Base-by-base conservation (phyloP, 23 red algal species). In the Gracilaria gracilis region DNA sequence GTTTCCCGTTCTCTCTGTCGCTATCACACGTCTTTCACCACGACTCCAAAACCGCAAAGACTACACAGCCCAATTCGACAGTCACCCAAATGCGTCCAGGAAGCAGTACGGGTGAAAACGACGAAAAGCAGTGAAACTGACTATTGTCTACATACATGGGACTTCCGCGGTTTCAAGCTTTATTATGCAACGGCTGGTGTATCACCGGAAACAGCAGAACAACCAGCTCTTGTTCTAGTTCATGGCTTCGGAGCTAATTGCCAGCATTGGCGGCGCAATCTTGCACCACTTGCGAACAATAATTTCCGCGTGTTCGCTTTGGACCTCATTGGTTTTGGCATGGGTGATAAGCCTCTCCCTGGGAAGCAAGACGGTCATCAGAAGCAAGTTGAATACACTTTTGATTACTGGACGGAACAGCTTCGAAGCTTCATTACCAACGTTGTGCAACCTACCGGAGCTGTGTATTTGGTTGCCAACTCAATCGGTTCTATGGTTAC, bases 191-290 rank as follows among this genome's bases (percentile, higher is more conserved):
- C 37, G n/a, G 58, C 89, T 48, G 64, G 48, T 64, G 58, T 42
- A 20, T 51, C 53, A 0, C 12, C 54, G 21, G 6, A 57, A 59
- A 51, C 46, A 11, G 29, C 66, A 17, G 34, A 59, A 35, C 50
- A 29, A 3, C 89, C 95, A 23, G 58, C 93, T 23, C 29, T 95
- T 16, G 47, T 99, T 71, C 93, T 95, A 39, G 91, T 99, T 8
- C 97, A 99, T 75, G 97, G 97, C 59, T 99, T 99, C 79, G 97
- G 97, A 20, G 97, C 97, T 4, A 90, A 89, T 48, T 93, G 83
- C 36, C 58, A 39, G 46, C 97, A 99, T 47, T 99, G 94, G 94
- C 80, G 94, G 39, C 58, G 91, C 35, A 96, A 91, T 49, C 34
- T 96, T 34, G 61, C 67, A 12, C 79, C 81, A 4, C 75, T 99